A percentile compares a stretch with the other conserved stretches of the same genome.
Conservation (phyloP, 1,284 basidiomycete genomes). For the Bjerkandera adusta region DNA sequence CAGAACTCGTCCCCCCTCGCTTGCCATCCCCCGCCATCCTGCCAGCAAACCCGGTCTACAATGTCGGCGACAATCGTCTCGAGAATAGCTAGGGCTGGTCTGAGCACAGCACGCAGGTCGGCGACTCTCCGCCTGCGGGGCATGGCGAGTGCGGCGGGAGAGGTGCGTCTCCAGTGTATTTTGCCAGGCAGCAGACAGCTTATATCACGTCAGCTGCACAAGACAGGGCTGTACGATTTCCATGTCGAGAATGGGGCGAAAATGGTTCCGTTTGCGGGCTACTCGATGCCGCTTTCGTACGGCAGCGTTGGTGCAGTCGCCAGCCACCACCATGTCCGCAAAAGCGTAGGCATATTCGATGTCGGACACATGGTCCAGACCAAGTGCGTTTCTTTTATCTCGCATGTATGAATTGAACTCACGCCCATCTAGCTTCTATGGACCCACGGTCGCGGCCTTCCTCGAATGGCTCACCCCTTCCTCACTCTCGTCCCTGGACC, state of each 20-base stretch:
- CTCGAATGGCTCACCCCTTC: constrained; percentile 86
- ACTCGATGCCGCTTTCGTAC: constrained; percentile 92
- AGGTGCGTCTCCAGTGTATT: background rate
- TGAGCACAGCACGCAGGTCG: background rate
- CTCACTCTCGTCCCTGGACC: constrained; percentile 63
- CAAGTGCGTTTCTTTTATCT: constrained; percentile 43
- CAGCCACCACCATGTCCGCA: constrained; percentile 90
- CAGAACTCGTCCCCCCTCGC: background rate
- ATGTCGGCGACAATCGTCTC: constrained; percentile 1
- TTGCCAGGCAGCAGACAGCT: background rate
- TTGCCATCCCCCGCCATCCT: background rate
- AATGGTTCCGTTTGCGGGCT: constrained; percentile 97
- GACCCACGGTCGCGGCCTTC: constrained; percentile 73
- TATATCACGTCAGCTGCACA: constrained; percentile 35
- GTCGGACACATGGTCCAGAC: constrained; percentile 98
- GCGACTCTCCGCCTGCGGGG: constrained; percentile 1
- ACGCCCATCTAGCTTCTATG: constrained; percentile 58
- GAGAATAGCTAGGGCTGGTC: constrained; percentile 1
- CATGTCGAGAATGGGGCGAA: constrained; percentile 86
- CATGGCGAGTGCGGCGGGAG: background rate
- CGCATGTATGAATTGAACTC: background rate
- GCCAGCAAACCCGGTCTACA: no score
- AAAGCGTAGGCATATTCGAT: constrained; percentile 88
- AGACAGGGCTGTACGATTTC: constrained; percentile 89
- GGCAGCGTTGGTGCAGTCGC: constrained; percentile 84